Conservation (phyloP, 805 yeast genomes). For the Candida pseudofarinosa region DNA sequence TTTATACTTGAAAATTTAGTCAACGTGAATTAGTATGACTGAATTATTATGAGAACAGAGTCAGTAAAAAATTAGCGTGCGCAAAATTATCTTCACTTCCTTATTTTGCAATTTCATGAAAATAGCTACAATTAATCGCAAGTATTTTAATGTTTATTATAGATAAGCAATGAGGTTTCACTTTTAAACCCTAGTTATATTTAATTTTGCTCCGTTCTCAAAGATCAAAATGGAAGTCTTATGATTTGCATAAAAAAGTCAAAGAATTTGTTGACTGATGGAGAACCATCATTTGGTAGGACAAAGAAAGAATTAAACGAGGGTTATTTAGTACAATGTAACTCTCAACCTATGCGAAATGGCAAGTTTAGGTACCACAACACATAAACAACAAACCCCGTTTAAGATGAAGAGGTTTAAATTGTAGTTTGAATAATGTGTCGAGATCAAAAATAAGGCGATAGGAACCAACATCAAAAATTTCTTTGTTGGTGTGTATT, state of each 20-base stretch:
- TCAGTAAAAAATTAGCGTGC: neutral
- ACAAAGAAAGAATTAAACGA: neutral
- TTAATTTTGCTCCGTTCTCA: too few relatives aligned
- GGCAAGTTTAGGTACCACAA: conserved; percentile 90
- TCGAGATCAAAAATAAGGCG: conserved; percentile 74
- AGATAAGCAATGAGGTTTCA: neutral
- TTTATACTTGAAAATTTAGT: neutral
- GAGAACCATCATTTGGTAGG: too few relatives aligned
- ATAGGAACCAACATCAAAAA: conserved; percentile 92
- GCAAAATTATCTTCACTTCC: neutral
- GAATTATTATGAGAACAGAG: neutral
- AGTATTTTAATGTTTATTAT: neutral
- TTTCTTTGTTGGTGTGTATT: conserved; percentile 94
- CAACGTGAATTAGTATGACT: neutral
- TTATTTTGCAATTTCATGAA: neutral
- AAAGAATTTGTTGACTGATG: too few relatives aligned
- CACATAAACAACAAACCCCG: conserved; percentile 75
- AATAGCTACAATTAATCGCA: neutral
- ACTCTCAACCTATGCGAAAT: conserved; percentile 75
- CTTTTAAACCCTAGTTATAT: neutral
- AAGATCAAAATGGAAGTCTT: neutral
- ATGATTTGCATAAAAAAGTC: neutral
- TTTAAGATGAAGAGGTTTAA: conserved; percentile 74
- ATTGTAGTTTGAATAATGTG: conserved; percentile 88
- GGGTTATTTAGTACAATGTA: conserved; percentile 27